Percentiles rank a stretch among this genome's conserved stretches.
These are phyloP conservation scores for Suillus lakei DNA, from an alignment of 768 basidiomycete genomes.

Conservation along the genomic window DNA sequence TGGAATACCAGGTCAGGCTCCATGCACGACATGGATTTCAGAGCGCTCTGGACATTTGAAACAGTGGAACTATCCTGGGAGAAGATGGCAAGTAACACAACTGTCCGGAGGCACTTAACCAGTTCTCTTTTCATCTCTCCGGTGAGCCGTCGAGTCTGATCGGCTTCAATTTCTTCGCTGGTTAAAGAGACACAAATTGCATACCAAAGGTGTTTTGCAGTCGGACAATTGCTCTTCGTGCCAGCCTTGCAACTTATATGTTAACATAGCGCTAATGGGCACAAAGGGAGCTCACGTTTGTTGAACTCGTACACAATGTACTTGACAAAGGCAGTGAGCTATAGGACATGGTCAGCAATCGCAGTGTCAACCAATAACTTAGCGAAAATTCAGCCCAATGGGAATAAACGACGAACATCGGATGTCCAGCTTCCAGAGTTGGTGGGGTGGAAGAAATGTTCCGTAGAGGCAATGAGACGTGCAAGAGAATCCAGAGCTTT, in stretches of 20 bases:
- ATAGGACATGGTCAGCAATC: constrained; percentile 13
- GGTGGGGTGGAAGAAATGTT: constrained; percentile 47
- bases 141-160: constrained; percentile 76
- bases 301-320: constrained; percentile 85
- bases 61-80: constrained; percentile 80
- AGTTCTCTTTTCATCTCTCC: constrained; percentile 81
- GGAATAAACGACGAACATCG: constrained; percentile 43
- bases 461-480: constrained; percentile 83
- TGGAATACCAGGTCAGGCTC: constrained; percentile 87
- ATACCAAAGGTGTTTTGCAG: constrained; percentile 78
- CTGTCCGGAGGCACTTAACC: constrained; percentile 80
- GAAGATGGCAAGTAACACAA: constrained; percentile 89
- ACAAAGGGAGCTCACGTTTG: constrained; percentile 53
- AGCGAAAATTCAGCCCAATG: neutral
- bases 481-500: constrained; percentile 87
- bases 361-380: neutral
- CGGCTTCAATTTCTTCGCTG: constrained; percentile 2
- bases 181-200: constrained; percentile 15
- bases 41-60: constrained; percentile 73
- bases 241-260: constrained; percentile 55
- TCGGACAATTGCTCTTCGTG: constrained; percentile 75
- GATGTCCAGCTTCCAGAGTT: constrained; percentile 29
- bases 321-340: constrained; percentile 47
- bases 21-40: constrained; percentile 83
- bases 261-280: constrained; percentile 1